Base-by-base conservation (phyloP, 306 rosid genomes). In the Quercus glauca region DNA sequence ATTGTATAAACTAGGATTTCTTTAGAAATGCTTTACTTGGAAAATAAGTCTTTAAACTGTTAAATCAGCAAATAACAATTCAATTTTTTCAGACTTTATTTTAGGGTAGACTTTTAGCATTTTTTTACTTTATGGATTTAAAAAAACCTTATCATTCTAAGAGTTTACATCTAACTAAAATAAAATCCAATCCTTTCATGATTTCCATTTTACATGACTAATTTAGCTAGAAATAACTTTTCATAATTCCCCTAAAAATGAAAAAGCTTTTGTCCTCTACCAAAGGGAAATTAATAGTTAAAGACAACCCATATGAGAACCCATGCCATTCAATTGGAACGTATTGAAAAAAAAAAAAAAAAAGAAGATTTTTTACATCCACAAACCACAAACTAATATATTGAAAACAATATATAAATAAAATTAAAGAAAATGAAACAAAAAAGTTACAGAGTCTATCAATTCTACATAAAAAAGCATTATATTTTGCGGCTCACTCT, bases 271-370 rank as follows among this genome's bases (percentile, higher is more conserved):
- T 67, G 72, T 35, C 72, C 15, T 67, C n/a, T 67, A 6, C 52
- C 20, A 10, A 18, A 33, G 5, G 11, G 49, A 49, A 14, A 63
- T 69, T 55, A 20, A 23, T 37, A 49, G 71, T 81, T 19, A 76
- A 70, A 82, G 88, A 89, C 92, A 91, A 79, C 81, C 89, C 90
- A 87, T 80, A 86, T 86, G 89, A 86, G 78, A 84, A 81, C 79
- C 83, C 85, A 86, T 84, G 84, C 78, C 71, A 75, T 83, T 35
- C 45, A 51, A 59, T 71, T 77, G 83, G 73, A 61, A 83, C 64
- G 58, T 21, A 82, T 35, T 85, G 75, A 71, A 73, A 61, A 60
- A n/a, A n/a, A 6, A 25, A 73, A 86, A 79, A 78, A 81, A 87
- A 77, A 85, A 4, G 51, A 59, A 70, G 79, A 68, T 71, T 77